Base-by-base conservation (phyloP, 805 yeast species). In the Metschnikowia reukaufii region DNA sequence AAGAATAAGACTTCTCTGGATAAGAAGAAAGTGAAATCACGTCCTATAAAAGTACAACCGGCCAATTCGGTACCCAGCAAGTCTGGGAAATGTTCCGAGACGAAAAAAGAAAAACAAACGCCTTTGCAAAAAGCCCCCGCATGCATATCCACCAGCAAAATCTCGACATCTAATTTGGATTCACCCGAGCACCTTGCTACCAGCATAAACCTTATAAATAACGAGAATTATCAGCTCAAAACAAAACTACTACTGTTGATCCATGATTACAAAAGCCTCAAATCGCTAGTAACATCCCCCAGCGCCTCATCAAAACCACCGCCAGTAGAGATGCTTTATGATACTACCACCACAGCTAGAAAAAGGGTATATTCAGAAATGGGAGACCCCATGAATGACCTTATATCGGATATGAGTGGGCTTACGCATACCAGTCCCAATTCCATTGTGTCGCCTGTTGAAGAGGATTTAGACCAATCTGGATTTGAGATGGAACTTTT, bases 231-330 rank as follows among this genome's bases (percentile, higher is more conserved):
- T 42, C 61, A 62, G 25, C 62, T 72, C 40, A 72, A 72, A 42
- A 50, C 63, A 8, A 62, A 64, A 42, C 55, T 72, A 29, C 60
- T 72, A 34, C 56, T 63, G 35, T 59, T 72, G 42, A 70, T 72
- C 23, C 68, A 70, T 45, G 76, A 72, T 48, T 72, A 72, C 54
- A 70, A 70, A 48, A 57, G 65, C 35, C 58, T 72, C 49, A 63
- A 63, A 47, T 59, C 58, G 38, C 57, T 59, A 52, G 71, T 70
- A 45, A 55, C 60, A 36, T 55, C 47, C 13, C 45, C 49, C 27
- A 30, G 45, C 6, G n/a, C n/a, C n/a, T 29, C 47, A 6, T 19
- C 43, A 12, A 27, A 34, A 20, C 21, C 45, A 12, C 21, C 42
- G 8, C 43, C 49, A 10, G 44, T 46, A 17, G 44, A 49, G 12